Evolutionary conservation across 495 filamentous ascomycete genomes (phyloP), one percentile per base, ranked within the genome.

Genomic region (Pyrenula aspistea): DNA sequence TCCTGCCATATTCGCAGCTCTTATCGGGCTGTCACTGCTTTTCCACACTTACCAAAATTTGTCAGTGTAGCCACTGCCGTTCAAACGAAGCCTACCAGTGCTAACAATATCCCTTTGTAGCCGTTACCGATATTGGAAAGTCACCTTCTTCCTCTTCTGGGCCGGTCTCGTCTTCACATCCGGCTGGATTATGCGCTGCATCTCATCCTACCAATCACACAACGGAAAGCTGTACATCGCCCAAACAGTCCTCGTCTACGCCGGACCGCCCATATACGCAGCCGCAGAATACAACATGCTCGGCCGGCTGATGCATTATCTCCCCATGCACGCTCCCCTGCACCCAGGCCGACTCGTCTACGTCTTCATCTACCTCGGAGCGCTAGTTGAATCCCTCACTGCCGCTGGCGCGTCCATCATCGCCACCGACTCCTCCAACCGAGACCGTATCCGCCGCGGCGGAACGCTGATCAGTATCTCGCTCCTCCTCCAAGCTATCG

Each of bases 271-370:
- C 1, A 62, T 82, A 20, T 79, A 75, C 62, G 80, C 80, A 0
- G 80, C 80, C 10, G 74, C 79, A 0, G 77, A 80, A 12, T 83
- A 83, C 63, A 83, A 81, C 65, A 66, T 77, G 22, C 71, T 83
- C 25, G 80, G 75, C 0, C 73, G 79, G 2, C 53, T 83, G n/a
- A 77, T 82, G 62, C 62, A 72, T 61, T 71, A 70, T 54, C 64
- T 76, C 22, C 71, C 65, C 25, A 67, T 73, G 71, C 65, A 71
- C 59, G 63, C 73, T 22, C 67, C 70, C 1, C 58, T 77, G 10
- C 65, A 73, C 53, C 72, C 71, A 10, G 62, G 68, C 51, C 68
- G 70, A 1, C 67, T 73, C 22, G 57, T 69, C 11, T 62, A 62
- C 15, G 56, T 64, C 25, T 74, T 73, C 57, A 57, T 73, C 54